Conservation (phyloP, 2,329 filamentous ascomycete species). For the Xylaria sp. region DNA sequence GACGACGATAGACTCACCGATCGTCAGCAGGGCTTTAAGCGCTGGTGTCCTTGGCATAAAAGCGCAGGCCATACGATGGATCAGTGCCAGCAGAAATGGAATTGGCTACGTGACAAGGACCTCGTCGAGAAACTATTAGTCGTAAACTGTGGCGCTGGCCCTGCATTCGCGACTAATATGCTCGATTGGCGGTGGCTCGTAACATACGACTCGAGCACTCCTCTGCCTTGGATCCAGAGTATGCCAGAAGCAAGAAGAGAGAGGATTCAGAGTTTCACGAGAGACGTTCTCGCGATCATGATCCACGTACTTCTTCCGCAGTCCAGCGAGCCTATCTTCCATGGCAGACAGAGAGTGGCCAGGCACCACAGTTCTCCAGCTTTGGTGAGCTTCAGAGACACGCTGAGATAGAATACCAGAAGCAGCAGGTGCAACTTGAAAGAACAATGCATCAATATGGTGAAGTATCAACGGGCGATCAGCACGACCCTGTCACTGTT, state of each 20-base stretch:
- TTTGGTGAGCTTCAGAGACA: background rate
- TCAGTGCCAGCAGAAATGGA: slow-evolving; percentile 6
- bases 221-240: slow-evolving; percentile 13
- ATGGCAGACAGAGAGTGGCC: background rate
- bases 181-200: slow-evolving; percentile 16
- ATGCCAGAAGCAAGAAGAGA: background rate
- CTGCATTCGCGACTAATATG: slow-evolving; percentile 17
- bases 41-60: slow-evolving; percentile 6
- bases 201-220: background rate
- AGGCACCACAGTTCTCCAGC: background rate
- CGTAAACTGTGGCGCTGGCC: background rate
- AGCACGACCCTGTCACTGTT: too few species aligned
- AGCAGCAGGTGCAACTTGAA: background rate
- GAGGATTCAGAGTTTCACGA: background rate
- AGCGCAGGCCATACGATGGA: background rate
- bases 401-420: background rate
- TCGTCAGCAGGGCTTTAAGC: background rate
- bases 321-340: background rate
- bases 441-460: too few species aligned
- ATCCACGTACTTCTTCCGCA: background rate
- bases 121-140: background rate
- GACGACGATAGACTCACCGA: background rate
- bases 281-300: background rate
- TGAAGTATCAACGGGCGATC: too few species aligned
- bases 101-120: background rate